phyloP scores from a whole-genome alignment of 108 stramenopile genomes.

The Nitzschia putrida region DNA sequence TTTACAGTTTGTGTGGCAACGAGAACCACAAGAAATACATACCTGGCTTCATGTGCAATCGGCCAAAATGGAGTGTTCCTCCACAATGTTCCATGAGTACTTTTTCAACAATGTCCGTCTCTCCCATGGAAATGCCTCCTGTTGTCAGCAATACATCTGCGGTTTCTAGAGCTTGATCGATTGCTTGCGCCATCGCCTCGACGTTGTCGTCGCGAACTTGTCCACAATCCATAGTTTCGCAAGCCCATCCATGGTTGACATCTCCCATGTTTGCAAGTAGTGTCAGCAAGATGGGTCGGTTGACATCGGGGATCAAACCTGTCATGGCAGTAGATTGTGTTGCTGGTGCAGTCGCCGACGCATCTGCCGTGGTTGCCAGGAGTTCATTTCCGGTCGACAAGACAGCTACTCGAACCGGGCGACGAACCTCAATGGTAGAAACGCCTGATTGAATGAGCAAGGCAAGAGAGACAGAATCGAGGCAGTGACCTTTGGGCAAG shows the following conservation, averaged over 20 bases:
- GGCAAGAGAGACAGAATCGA: constrained; percentile 70
- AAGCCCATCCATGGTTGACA: constrained; percentile 6
- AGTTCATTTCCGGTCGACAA: constrained; percentile 92
- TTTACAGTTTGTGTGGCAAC: no score
- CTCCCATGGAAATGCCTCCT: constrained; percentile 92
- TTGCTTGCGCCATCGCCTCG: constrained; percentile 32
- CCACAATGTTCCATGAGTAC: constrained; percentile 60
- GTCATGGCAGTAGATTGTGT: neutral
- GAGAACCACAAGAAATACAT: neutral
- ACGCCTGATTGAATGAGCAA: constrained; percentile 61
- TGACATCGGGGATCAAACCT: constrained; percentile 89
- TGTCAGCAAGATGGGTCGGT: constrained; percentile 82
- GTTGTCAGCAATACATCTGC: constrained; percentile 93
- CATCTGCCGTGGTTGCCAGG: constrained; percentile 2
- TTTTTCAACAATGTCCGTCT: constrained; percentile 73
- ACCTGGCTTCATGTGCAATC: constrained; percentile 93
- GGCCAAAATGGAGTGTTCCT: constrained; percentile 83
- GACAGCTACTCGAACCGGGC: constrained; percentile 58
- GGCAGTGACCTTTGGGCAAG: constrained; percentile 48
- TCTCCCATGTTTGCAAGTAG: constrained; percentile 39
- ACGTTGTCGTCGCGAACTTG: constrained; percentile 74
- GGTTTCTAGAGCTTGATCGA: constrained; percentile 26
- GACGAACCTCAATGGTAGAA: constrained; percentile 41
- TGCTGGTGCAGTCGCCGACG: neutral
- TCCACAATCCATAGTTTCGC: constrained; percentile 80